Conservation (phyloP, 768 basidiomycete genomes). For the Pholiota molesta region DNA sequence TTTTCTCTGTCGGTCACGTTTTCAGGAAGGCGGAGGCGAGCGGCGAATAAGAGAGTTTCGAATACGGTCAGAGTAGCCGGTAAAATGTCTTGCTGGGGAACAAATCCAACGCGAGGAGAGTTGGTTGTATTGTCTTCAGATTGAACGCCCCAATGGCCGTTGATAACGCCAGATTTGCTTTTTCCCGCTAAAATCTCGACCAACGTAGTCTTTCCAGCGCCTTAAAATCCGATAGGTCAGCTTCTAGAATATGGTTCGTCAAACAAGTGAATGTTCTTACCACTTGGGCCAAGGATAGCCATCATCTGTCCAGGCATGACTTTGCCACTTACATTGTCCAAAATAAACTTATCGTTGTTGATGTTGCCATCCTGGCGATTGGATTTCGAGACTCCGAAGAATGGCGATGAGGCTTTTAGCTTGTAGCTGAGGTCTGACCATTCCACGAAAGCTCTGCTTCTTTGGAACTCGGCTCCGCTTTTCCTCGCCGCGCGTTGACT, state of each 20-base stretch:
- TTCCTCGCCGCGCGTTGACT: constrained; percentile 65
- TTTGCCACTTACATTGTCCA: constrained; percentile 70
- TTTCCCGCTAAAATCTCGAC: constrained; percentile 91
- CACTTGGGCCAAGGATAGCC: constrained; percentile 92
- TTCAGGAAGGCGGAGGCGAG: constrained; percentile 82
- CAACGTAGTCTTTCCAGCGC: constrained; percentile 89
- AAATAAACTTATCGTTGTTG: constrained; percentile 61
- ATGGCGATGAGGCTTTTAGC: constrained; percentile 37
- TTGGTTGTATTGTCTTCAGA: constrained; percentile 28
- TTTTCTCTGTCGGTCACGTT: constrained; percentile 65
- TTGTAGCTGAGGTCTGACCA: constrained; percentile 75
- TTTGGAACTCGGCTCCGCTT: constrained; percentile 37
- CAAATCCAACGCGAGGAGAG: constrained; percentile 74
- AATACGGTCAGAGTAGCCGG: constrained; percentile 79
- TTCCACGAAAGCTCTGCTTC: constrained; percentile 57
- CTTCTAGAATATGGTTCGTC: neutral
- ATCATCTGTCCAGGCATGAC: constrained; percentile 85
- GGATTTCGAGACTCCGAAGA: constrained; percentile 10
- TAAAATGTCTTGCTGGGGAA: constrained; percentile 85
- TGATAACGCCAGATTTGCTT: constrained; percentile 68
- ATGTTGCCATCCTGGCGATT: constrained; percentile 16
- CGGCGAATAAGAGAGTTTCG: constrained; percentile 85
- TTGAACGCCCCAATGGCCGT: constrained; percentile 68
- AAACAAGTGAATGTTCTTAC: constrained; percentile 35
- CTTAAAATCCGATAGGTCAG: constrained; percentile 28